Base-by-base conservation (phyloP, 306 rosid genomes). In the Lupinus albus region DNA sequence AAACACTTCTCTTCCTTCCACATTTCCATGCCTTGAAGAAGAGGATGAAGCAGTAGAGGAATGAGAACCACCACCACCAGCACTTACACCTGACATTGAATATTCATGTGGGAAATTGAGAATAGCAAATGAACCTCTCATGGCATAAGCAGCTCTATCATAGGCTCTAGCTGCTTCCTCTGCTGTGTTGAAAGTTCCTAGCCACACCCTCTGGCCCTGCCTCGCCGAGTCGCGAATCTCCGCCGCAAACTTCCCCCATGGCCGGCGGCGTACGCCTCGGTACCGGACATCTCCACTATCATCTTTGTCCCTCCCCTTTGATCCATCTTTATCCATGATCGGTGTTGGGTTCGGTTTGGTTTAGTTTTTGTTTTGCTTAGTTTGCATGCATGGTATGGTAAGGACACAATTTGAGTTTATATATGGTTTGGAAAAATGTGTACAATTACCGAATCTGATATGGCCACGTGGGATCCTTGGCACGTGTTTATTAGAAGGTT, bases 121-220 rank as follows among this genome's bases (percentile, higher is more conserved):
- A 64, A 89, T 76, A 1, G 98, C 98, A 48, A 89, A 81, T 39
- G 86, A 52, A 16, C 98, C 98, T 57, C 98, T 85, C 96, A 92
- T 92, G 39, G 74, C 21, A 46, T 89, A 89, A 51, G 98, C 98
- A 13, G 96, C 92, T 73, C 87, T 73, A 15, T 92, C 98, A 53
- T 92, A 92, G 11, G 98, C 98, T 55, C 98, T 74, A 6, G 98
- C 98, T 0, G 98, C 98, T 68, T 89, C 98, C 71, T 92, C 98
- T 0, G 98, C 98, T 0, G 98, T 89, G 75, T 69, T 83, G 67
- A 89, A 92, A 0, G 98, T 92, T 36, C 98, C 98, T 0, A 92
- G 87, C 98, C 98, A 92, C 17, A 92, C 77, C 18, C 95, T 71
- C 6, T 82, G 76, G 0, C 98, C 95, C 1, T 92, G 83, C 70